Evolutionary conservation across 2,329 filamentous ascomycete genomes (phyloP).

Genomic region (Cordyceps tenuipes): DNA sequence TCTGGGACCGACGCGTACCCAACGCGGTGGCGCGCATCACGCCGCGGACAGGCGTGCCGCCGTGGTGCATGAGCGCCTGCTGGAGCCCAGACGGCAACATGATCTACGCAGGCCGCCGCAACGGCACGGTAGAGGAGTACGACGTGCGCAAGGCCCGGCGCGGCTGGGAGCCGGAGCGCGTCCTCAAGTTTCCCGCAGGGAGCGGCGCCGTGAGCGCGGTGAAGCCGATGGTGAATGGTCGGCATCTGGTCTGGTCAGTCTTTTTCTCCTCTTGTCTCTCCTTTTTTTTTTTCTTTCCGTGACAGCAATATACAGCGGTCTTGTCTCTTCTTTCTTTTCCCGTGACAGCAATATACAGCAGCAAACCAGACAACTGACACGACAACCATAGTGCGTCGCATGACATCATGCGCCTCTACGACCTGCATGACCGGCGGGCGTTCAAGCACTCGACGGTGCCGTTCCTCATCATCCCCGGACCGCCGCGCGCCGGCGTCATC

Average conservation of each 20-base stretch:
- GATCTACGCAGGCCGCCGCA: constrained; percentile 86
- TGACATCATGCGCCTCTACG: constrained; percentile 89
- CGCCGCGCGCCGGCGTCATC: constrained; percentile 73
- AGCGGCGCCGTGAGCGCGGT: constrained; percentile 86
- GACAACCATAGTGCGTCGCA: constrained; percentile 62
- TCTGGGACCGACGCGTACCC: constrained; percentile 80
- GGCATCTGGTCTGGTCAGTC: constrained; percentile 70
- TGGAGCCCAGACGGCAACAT: constrained; percentile 95
- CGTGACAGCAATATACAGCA: not conserved
- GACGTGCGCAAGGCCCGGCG: constrained; percentile 66
- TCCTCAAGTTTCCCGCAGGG: constrained; percentile 80
- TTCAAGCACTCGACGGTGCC: constrained; percentile 74
- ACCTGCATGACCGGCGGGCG: constrained; percentile 59
- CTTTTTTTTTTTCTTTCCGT: not conserved
- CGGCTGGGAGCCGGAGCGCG: constrained; percentile 64
- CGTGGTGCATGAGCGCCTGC: constrained; percentile 96
- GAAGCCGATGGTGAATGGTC: constrained; percentile 82
- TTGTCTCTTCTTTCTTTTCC: not conserved
- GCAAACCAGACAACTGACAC: too few species aligned
- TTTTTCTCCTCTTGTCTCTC: not conserved
- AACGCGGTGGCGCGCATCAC: constrained; percentile 72
- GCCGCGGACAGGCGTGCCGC: constrained; percentile 67
- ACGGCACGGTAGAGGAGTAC: constrained; percentile 91
- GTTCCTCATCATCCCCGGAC: constrained; percentile 93
- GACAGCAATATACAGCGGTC: not conserved